Conservation (phyloP, 371 early-diverging fungal species). For the Mucor lusitanicus region DNA sequence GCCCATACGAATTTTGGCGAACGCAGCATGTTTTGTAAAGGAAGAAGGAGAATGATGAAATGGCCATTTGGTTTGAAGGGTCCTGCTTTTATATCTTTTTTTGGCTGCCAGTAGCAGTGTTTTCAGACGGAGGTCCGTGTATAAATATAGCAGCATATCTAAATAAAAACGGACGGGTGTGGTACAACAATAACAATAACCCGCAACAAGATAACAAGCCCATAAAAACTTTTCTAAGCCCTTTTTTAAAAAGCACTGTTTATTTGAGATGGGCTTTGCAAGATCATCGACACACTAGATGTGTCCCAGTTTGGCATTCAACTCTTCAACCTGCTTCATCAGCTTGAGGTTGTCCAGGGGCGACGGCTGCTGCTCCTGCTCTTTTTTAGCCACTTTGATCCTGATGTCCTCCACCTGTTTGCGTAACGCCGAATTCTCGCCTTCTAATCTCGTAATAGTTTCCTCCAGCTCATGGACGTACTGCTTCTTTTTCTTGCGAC, state of each 20-base stretch:
- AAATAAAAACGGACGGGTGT: background rate
- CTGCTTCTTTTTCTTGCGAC: constrained; percentile 82
- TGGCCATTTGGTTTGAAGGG: background rate
- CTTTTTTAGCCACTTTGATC: constrained; percentile 12
- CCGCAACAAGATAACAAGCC: background rate
- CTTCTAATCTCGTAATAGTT: constrained; percentile 58
- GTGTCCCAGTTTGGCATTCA: constrained; percentile 64
- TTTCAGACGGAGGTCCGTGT: background rate
- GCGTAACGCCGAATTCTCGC: constrained; percentile 62
- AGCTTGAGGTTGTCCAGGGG: constrained; percentile 47
- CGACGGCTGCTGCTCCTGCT: constrained; percentile 37
- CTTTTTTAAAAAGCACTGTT: background rate
- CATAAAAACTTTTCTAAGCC: background rate
- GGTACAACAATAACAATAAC: background rate
- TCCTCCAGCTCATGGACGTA: constrained; percentile 71
- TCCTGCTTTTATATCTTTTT: constrained; percentile 9
- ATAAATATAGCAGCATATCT: background rate
- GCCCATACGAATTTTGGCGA: constrained; percentile 25
- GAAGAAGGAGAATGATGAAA: constrained; percentile 4
- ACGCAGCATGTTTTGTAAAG: constrained; percentile 14
- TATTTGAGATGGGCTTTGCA: constrained; percentile 5
- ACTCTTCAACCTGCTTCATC: constrained; percentile 64
- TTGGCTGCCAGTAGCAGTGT: background rate
- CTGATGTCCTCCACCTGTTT: constrained; percentile 63
- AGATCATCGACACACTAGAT: background rate